Evolutionary conservation across 108 stramenopile species (phyloP).

Genomic region (Fistulifera pelliculosa): DNA sequence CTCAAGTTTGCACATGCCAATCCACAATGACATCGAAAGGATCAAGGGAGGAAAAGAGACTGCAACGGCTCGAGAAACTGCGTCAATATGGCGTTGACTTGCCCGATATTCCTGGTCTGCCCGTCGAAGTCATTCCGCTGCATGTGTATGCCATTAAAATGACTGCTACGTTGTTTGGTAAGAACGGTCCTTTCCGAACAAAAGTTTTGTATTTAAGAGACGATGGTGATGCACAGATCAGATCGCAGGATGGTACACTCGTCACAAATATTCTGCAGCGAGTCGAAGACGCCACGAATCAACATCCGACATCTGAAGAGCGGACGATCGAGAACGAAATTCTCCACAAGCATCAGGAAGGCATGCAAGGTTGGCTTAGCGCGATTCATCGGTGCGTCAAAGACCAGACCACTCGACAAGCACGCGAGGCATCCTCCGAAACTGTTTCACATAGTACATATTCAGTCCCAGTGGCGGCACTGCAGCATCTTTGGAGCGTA

Average conservation of each 20-base stretch:
- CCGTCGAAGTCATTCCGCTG: conserved; percentile 22
- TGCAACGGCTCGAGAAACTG: conserved; percentile 3
- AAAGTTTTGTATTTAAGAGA: background rate
- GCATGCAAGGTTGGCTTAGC: conserved; percentile 20
- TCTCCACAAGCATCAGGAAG: conserved; percentile 2
- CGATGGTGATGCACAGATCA: background rate
- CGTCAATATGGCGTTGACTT: conserved; percentile 16
- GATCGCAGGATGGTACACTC: background rate
- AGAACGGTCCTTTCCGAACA: background rate
- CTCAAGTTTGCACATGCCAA: too few species aligned
- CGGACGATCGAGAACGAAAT: conserved; percentile 4
- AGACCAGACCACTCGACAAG: background rate
- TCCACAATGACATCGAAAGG: background rate
- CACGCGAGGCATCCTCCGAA: background rate
- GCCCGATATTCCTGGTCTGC: conserved; percentile 34
- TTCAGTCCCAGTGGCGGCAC: conserved; percentile 26
- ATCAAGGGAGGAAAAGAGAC: background rate
- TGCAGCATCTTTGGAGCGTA: conserved; percentile 27
- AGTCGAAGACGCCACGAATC: conserved; percentile 9
- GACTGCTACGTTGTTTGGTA: conserved; percentile 18
- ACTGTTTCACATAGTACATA: background rate
- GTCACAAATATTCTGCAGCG: conserved; percentile 20
- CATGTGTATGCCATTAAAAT: conserved; percentile 26
- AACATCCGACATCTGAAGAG: conserved; percentile 2
- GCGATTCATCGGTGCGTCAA: conserved; percentile 21